These are phyloP conservation scores for Antarctomyces pellizariae DNA, from an alignment of 495 filamentous ascomycete genomes.

Conservation along the genomic window DNA sequence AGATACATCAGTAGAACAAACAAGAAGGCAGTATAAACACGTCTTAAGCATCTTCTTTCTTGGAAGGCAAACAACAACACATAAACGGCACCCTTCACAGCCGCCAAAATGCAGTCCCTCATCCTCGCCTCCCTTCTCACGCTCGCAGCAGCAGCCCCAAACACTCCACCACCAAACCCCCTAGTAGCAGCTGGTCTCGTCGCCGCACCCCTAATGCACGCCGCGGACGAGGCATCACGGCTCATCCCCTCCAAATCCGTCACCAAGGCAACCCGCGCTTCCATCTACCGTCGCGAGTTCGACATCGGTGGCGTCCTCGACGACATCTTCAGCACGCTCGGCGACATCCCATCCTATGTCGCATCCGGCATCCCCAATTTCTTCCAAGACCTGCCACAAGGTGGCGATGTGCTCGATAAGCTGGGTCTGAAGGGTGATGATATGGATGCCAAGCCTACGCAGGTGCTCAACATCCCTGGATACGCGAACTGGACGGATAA, in stretches of 20 bases:
- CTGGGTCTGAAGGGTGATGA: slow-evolving; percentile 31
- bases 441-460: slow-evolving; percentile 36
- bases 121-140: slow-evolving; percentile 6
- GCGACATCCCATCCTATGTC: slow-evolving; percentile 32
- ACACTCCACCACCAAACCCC: slow-evolving; percentile 6
- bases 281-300: slow-evolving; percentile 12
- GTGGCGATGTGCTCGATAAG: slow-evolving; percentile 29
- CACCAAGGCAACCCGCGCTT: slow-evolving; percentile 13
- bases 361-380: slow-evolving; percentile 39
- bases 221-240: slow-evolving; percentile 9
- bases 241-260: slow-evolving; percentile 23
- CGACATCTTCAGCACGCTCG: slow-evolving; percentile 22
- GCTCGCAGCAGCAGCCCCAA: slow-evolving; percentile 3
- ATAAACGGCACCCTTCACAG: too few relatives aligned
- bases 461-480: slow-evolving; percentile 51
- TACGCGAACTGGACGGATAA: slow-evolving; percentile 61
- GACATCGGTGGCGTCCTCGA: slow-evolving; percentile 22
- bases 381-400: slow-evolving; percentile 43
- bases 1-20: too few relatives aligned
- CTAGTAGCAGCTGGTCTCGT: slow-evolving; percentile 7
- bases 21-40: too few relatives aligned
- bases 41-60: too few relatives aligned
- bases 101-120: too few relatives aligned
- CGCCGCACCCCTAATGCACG: slow-evolving; percentile 6
- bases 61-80: too few relatives aligned